Evolutionary conservation across 176 grass and related monocot species (phyloP), one percentile per base, ranked within the genome.

Genomic region (Metroxylon sagu): DNA sequence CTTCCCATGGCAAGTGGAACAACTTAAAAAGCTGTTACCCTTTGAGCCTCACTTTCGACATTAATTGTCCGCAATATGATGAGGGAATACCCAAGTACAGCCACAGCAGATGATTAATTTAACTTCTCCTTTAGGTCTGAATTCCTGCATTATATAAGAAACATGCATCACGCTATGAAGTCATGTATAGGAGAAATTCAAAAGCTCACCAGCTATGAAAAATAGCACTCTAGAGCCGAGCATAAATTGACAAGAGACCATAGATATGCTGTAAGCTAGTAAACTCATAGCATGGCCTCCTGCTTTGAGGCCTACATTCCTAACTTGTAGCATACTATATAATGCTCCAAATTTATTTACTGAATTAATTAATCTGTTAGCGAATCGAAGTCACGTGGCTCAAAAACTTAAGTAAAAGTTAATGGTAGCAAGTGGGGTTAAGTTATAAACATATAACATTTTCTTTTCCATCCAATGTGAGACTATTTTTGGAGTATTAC

Each of bases 151-250:
- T 19, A 68, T 51, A 70, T 56, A 56, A 28, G 54, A 25, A 26
- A 10, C 65, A 59, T 25, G 66, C 71, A 60, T 43, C 12, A 73
- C 50, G 16, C 23, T 48, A 59, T 60, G 59, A 21, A 54, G 55
- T 61, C 35, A 39, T 39, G 35, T 10, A 39, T 8, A 12, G 35
- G 8, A 14, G 49, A 39, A 71, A 26, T 4, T 23, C 5, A 54
- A 54, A 48, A 49, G 19, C 74, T 4, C 77, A 93, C 94, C 84
- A 73, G 17, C 84, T 88, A 62, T 98, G 94, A 79, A 85, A 92
- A 75, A 98, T 98, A 70, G 82, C 79, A 75, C 82, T 77, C 94
- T 88, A 98, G 59, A 89, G 93, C 94, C 94, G 93, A 0, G 88
- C 83, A 88, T 93, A 93, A 88, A 93, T 85, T 30, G 88, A 68